A percentile compares a stretch with the other conserved stretches of the same genome.
These are phyloP conservation scores for Moricandia moricandioides DNA, from an alignment of 345 rosid genomes.

Conservation along the genomic window DNA sequence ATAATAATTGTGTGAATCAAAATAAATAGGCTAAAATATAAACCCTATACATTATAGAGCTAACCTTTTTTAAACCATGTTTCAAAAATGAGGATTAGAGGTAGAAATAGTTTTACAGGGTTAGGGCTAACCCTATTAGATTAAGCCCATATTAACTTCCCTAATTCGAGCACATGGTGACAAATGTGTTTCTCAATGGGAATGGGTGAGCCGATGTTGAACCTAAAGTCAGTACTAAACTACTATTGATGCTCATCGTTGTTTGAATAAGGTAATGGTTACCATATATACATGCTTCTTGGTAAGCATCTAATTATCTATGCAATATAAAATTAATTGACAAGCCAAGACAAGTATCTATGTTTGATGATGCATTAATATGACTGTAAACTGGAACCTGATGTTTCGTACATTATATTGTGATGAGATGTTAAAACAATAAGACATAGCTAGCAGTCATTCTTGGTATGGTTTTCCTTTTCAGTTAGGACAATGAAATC, in stretches of 20 bases:
- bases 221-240: conserved; percentile 61
- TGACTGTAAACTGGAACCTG: neutral
- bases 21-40: no score
- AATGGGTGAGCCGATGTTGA: conserved; percentile 98
- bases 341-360: neutral
- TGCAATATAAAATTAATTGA: no score
- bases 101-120: no score
- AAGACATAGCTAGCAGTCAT: neutral
- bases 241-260: conserved; percentile 73
- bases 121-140: no score
- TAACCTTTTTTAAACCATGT: no score
- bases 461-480: neutral
- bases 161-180: conserved; percentile 73
- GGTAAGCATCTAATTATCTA: no score
- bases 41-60: no score
- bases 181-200: conserved; percentile 95
- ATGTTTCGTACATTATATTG: neutral
- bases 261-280: conserved; percentile 33
- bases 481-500: neutral
- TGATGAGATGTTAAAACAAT: neutral
- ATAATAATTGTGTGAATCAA: no score
- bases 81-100: no score
- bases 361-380: neutral
- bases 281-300: neutral
- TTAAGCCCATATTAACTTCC: no score